These are phyloP conservation scores for Fusarium graminum DNA, from an alignment of 2,329 filamentous ascomycete species.

Conservation along the genomic window DNA sequence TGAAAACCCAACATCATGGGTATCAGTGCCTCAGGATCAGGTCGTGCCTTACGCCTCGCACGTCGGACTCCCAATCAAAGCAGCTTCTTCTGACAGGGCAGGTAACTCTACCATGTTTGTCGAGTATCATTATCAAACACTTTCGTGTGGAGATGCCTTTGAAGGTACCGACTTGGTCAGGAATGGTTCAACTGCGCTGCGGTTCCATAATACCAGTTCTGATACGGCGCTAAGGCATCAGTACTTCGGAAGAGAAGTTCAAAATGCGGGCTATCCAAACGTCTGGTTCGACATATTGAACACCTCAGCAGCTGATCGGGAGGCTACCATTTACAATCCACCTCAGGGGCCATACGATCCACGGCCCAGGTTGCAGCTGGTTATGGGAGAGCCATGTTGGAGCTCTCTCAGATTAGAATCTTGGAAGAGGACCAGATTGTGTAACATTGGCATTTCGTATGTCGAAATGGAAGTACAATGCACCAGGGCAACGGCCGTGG, in stretches of 20 bases:
- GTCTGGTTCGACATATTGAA: neutral
- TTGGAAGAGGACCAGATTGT: no score
- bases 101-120: conserved; percentile 17
- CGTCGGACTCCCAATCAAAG: conserved; percentile 1
- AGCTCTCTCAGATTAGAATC: no score
- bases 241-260: no score
- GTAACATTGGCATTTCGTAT: conserved; percentile 2
- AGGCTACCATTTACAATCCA: no score
- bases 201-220: neutral
- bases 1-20: neutral
- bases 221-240: no score
- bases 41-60: conserved; percentile 9
- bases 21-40: neutral
- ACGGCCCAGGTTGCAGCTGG: neutral
- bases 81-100: neutral
- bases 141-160: neutral
- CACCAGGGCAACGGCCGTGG: neutral
- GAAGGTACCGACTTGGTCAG: neutral
- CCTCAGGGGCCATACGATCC: neutral
- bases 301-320: no score
- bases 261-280: neutral
- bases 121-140: conserved; percentile 6
- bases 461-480: conserved; percentile 1
- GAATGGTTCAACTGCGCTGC: neutral
- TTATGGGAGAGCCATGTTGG: conserved; percentile 1